These are phyloP conservation scores for Aureobasidium sp. DNA, from an alignment of 2,329 filamentous ascomycete species.

Conservation along the genomic window DNA sequence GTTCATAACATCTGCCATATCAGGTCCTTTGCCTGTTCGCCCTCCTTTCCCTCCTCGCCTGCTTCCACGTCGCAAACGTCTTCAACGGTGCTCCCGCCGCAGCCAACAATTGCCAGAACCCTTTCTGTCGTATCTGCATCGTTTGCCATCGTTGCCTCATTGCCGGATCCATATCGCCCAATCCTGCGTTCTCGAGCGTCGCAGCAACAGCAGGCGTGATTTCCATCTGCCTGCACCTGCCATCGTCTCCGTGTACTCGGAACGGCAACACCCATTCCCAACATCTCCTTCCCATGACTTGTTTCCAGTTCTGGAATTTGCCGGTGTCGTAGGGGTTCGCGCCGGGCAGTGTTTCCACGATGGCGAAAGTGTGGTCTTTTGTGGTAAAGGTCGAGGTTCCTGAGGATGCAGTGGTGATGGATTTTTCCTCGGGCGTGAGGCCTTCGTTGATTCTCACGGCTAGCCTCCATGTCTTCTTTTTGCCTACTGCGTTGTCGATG, in stretches of 20 bases:
- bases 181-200: background rate
- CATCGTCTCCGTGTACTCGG: background rate
- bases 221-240: background rate
- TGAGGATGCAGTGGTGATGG: background rate
- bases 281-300: background rate
- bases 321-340: background rate
- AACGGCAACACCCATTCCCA: background rate
- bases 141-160: background rate
- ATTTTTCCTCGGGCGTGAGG: background rate
- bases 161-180: background rate
- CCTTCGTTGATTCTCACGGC: background rate
- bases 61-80: background rate
- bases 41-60: background rate
- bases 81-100: background rate
- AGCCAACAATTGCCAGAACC: background rate
- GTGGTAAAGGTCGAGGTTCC: background rate
- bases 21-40: no score
- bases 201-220: background rate
- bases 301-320: background rate
- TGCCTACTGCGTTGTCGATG: background rate
- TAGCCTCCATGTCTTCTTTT: background rate
- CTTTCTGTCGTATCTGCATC: background rate
- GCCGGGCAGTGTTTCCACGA: background rate
- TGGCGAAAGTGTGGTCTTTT: background rate
- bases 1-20: no score